Percentiles rank a stretch among this genome's conserved stretches.
Evolutionary conservation across 345 rosid species (phyloP).

Genomic region (Salix purpurea): DNA sequence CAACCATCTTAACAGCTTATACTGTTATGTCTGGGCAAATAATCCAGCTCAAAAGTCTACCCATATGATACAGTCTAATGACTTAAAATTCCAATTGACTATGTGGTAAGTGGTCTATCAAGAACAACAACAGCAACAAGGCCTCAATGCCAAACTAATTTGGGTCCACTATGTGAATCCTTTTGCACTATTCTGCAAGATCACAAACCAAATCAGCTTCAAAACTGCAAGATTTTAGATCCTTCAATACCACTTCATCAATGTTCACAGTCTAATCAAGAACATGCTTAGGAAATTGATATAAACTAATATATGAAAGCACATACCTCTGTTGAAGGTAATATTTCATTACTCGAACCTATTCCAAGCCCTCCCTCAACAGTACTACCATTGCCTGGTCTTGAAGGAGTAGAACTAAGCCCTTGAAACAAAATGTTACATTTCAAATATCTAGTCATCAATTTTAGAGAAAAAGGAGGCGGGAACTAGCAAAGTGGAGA

Average conservation of each 20-base stretch:
- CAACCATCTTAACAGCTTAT: not conserved
- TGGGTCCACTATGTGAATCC: not conserved
- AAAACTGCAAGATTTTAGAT: not conserved
- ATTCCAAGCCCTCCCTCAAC: slow-evolving; percentile 48
- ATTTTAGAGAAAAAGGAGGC: slow-evolving; percentile 8
- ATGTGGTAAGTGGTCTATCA: not conserved
- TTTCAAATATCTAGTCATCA: slow-evolving; percentile 28
- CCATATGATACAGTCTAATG: not conserved
- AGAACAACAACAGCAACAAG: not conserved
- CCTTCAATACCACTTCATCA: not conserved
- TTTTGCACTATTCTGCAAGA: not conserved
- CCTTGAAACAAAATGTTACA: slow-evolving; percentile 42
- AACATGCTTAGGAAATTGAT: not conserved
- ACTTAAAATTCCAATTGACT: not conserved
- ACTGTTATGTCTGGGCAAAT: not conserved
- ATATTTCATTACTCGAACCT: slow-evolving; percentile 45
- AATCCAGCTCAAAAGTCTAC: slow-evolving; percentile 5
- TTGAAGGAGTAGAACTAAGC: slow-evolving; percentile 44
- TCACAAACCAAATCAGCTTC: not conserved
- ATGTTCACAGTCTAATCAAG: not conserved
- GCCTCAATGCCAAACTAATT: not conserved
- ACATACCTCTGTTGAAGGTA: slow-evolving; percentile 60
- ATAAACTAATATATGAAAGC: not conserved
- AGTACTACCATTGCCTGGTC: slow-evolving; percentile 42
- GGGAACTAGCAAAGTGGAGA: not conserved